Conservation (phyloP, 2,329 filamentous ascomycete genomes). For the Exophiala aquamarina region DNA sequence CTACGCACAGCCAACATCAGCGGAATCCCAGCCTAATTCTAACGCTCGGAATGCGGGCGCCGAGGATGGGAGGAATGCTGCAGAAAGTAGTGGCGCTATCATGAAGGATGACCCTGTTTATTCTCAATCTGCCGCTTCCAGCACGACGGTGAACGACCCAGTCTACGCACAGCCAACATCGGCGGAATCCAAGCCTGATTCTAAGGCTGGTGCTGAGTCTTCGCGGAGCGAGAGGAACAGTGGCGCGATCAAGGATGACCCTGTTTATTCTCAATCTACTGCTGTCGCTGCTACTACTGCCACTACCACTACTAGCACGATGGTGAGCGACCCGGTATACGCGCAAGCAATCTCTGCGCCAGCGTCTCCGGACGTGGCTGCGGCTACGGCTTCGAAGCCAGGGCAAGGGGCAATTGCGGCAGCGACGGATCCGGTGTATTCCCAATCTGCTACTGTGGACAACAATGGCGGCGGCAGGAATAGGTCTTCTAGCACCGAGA, state of each 20-base stretch:
- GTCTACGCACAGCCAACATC: conserved; percentile 7
- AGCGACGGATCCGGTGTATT: conserved; percentile 14
- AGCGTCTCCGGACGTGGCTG: background rate
- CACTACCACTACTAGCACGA: background rate
- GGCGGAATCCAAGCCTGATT: background rate
- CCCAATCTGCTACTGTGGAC: conserved; percentile 5
- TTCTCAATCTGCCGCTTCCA: conserved; percentile 10
- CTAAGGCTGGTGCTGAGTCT: background rate
- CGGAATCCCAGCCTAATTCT: background rate
- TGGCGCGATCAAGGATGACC: conserved; percentile 1
- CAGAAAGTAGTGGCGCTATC: too few species aligned
- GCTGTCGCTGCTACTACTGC: too few species aligned
- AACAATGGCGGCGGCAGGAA: background rate
- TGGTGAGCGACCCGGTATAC: conserved; percentile 13
- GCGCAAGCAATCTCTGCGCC: background rate
- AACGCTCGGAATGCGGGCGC: background rate
- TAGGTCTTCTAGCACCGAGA: background rate
- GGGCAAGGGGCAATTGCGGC: background rate
- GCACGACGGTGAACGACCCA: conserved; percentile 10
- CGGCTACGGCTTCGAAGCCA: background rate
- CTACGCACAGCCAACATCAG: conserved; percentile 3
- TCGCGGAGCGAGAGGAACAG: conserved; percentile 4
- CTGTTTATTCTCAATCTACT: conserved; percentile 17
- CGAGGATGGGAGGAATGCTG: conserved; percentile 1
- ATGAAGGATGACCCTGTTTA: conserved; percentile 11